These are phyloP conservation scores for Sparassis latifolia DNA, from an alignment of 1,284 basidiomycete species.

Conservation along the genomic window DNA sequence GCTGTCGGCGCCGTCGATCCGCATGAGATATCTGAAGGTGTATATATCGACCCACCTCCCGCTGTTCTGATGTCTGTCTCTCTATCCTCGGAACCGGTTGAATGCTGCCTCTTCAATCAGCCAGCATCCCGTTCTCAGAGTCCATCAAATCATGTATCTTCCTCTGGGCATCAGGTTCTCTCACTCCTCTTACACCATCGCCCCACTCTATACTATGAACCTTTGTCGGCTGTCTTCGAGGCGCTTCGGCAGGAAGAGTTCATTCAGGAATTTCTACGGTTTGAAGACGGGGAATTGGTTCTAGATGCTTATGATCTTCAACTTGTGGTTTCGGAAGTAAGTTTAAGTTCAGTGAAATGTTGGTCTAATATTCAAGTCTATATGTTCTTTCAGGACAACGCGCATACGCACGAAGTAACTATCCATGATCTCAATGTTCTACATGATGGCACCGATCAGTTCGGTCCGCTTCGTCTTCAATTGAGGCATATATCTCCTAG, in stretches of 20 bases:
- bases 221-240: constrained; percentile 58
- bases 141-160: constrained; percentile 16
- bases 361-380: background rate
- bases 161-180: constrained; percentile 12
- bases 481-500: constrained; percentile 47
- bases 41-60: constrained; percentile 72
- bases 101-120: constrained; percentile 56
- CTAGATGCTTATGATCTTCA: constrained; percentile 64
- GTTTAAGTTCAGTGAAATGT: constrained; percentile 8
- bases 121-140: constrained; percentile 24
- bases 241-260: constrained; percentile 57
- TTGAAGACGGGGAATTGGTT: constrained; percentile 54
- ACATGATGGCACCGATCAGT: constrained; percentile 57
- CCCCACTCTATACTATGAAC: constrained; percentile 69
- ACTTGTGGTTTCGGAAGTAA: constrained; percentile 58
- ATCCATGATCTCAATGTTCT: constrained; percentile 68
- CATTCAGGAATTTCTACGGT: constrained; percentile 37
- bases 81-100: constrained; percentile 32
- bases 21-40: constrained; percentile 62
- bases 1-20: constrained; percentile 32
- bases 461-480: constrained; percentile 58
- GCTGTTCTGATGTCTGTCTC: constrained; percentile 52
- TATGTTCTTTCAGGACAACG: constrained; percentile 49
- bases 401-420: constrained; percentile 63
- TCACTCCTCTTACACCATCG: constrained; percentile 42